Evolutionary conservation across 2,329 filamentous ascomycete genomes (phyloP).

Genomic region (Alternaria sp.): DNA sequence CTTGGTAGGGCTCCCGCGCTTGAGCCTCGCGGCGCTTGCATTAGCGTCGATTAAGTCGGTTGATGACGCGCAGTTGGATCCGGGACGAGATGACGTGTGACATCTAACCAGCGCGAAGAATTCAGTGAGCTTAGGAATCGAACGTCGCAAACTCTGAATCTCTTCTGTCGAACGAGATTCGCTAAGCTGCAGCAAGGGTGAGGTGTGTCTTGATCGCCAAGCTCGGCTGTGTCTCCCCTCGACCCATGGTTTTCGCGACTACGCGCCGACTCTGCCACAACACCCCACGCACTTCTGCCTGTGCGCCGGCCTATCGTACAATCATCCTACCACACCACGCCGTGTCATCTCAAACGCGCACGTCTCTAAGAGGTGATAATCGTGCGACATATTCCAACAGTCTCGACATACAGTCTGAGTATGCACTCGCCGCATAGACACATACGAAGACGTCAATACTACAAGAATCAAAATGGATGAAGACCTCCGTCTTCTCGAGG

Average conservation of each 20-base stretch:
- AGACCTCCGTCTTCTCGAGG: conserved; percentile 41
- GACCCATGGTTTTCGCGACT: conserved; percentile 2
- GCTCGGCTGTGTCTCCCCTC: conserved; percentile 11
- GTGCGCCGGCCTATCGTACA: conserved; percentile 1
- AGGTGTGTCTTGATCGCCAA: conserved; percentile 8
- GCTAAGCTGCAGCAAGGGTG: conserved; percentile 1
- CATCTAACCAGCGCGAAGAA: conserved; percentile 4
- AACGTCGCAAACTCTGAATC: background rate
- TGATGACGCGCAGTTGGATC: conserved; percentile 18
- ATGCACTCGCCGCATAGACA: conserved; percentile 31
- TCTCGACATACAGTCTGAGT: conserved; percentile 20
- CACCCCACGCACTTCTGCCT: conserved; percentile 1
- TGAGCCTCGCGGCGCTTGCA: conserved; percentile 1
- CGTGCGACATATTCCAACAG: background rate
- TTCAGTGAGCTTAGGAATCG: background rate
- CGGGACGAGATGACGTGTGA: conserved; percentile 19
- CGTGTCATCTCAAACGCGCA: background rate
- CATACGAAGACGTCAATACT: conserved; percentile 30
- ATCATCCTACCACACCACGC: background rate
- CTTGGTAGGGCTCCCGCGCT: background rate
- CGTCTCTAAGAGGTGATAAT: background rate
- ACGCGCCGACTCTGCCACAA: conserved; percentile 9
- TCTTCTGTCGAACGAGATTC: background rate
- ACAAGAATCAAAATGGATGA: conserved; percentile 45
- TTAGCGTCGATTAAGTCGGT: conserved; percentile 11